Evolutionary conservation across 108 stramenopile genomes (phyloP).

Genomic region (Cylindrotheca closterium): DNA sequence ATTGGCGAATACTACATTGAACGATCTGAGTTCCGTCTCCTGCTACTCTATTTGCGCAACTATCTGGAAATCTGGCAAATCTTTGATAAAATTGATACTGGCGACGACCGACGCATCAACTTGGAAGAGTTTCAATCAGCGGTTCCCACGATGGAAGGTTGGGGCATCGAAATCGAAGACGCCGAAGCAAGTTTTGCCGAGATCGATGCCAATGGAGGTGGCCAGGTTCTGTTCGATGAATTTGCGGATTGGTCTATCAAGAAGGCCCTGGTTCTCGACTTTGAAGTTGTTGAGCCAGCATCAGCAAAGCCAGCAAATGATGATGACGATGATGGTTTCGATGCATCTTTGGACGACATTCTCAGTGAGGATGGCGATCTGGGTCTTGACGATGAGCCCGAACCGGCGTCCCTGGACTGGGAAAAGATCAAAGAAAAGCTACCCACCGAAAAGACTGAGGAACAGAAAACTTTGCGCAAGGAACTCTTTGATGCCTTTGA

Average conservation of each 20-base stretch:
- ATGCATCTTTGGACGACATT: not conserved
- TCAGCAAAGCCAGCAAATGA: not conserved
- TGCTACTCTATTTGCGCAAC: constrained; percentile 18
- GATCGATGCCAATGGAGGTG: constrained; percentile 39
- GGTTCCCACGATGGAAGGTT: constrained; percentile 12
- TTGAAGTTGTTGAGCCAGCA: not conserved
- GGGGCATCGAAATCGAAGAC: constrained; percentile 19
- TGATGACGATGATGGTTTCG: not conserved
- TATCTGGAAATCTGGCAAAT: constrained; percentile 28
- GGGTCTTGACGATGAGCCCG: no score
- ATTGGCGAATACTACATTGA: constrained; percentile 20
- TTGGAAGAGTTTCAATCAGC: constrained; percentile 24
- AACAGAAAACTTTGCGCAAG: constrained; percentile 13
- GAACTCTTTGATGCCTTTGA: constrained; percentile 29
- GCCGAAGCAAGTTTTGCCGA: constrained; percentile 22
- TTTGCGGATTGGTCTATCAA: constrained; percentile 36
- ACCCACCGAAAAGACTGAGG: constrained; percentile 29
- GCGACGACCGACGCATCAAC: constrained; percentile 21
- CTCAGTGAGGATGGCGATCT: no score
- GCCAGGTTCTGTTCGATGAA: constrained; percentile 41
- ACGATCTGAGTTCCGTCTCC: constrained; percentile 17
- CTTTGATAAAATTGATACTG: constrained; percentile 17
- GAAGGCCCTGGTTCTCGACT: constrained; percentile 5
- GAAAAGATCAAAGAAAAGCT: constrained; percentile 21
- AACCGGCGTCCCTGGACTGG: constrained; percentile 15